Conservation (phyloP, 768 basidiomycete species). For the Mycena maculata region DNA sequence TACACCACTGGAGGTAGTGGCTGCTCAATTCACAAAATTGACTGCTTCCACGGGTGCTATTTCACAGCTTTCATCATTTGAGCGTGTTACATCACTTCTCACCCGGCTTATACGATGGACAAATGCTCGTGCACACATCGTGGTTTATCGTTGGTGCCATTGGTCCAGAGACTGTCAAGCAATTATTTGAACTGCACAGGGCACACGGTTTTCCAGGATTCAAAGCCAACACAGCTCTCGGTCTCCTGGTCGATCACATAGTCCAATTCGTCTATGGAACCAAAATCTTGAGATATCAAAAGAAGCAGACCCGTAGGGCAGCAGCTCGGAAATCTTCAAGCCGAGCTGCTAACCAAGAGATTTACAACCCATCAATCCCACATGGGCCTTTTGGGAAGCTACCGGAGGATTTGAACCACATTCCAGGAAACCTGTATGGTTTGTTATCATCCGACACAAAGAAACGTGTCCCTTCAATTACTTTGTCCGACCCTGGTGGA, state of each 20-base stretch:
- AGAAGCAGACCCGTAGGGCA: background rate
- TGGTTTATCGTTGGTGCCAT: slow-evolving; percentile 6
- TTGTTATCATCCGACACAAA: background rate
- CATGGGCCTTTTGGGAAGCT: background rate
- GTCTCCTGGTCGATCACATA: background rate
- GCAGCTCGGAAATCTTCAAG: background rate
- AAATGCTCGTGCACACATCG: background rate
- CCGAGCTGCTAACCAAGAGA: background rate
- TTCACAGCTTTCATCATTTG: background rate
- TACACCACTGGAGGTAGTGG: background rate
- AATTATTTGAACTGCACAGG: slow-evolving; percentile 2
- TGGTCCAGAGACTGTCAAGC: background rate
- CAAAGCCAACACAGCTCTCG: background rate
- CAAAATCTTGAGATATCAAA: background rate
- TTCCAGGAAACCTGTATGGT: slow-evolving; percentile 4
- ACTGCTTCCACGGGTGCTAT: background rate
- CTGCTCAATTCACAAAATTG: background rate
- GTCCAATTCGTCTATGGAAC: background rate
- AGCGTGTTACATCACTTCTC: background rate
- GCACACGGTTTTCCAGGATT: background rate
- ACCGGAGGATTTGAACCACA: background rate
- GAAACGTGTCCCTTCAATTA: background rate
- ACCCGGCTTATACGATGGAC: background rate
- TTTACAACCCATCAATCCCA: too few relatives aligned
- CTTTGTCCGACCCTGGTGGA: background rate